Evolutionary conservation across 1,139 yeast species (phyloP), one percentile per base, ranked within the genome.

Genomic region (Blastobotrys ciferrii): DNA sequence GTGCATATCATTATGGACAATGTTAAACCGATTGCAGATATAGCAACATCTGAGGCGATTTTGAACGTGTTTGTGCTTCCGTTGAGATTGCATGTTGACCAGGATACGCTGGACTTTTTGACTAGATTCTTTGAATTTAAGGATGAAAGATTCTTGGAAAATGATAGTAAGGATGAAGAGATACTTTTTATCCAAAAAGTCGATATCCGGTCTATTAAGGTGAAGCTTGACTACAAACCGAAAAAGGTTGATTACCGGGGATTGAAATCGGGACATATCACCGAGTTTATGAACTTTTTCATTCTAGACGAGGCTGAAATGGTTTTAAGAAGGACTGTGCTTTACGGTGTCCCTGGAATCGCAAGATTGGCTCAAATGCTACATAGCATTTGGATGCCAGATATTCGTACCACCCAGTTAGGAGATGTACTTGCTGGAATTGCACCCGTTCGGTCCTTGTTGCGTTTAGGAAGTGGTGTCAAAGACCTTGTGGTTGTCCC

Each of bases 171-270:
- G n/a, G 69, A 66, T 47, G 81, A 76, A 14, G 95, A 87, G 54
- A 76, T 78, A 3, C 63, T 82, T 1, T 91, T 79, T 59, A 72
- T 89, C 35, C 91, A 87, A 58, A 81, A 80, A 60, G 76, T 89
- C 43, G 78, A 78, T 46, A 74, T 88, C 14, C 74, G 78, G 47
- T 75, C 84, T 0, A 69, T 92, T 1, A 77, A 76, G 44, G 66
- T 94, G 32, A 82, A 83, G 54, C 71, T 92, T 38, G 98, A 92
- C 65, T 94, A 92, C 66, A 91, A 89, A 63, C 98, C 98, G 0
- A 91, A 89, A 61, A 86, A 82, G 56, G 76, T 88, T 19, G 95
- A 91, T 63, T 87, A 86, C 62, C 78, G 81, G 2, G 96, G 96
- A 0, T 74, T 92, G 18, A 74, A 87, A 48, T 84, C 96, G 0